phyloP scores from a whole-genome alignment of 306 rosid genomes.

The Begonia loranthoides region DNA sequence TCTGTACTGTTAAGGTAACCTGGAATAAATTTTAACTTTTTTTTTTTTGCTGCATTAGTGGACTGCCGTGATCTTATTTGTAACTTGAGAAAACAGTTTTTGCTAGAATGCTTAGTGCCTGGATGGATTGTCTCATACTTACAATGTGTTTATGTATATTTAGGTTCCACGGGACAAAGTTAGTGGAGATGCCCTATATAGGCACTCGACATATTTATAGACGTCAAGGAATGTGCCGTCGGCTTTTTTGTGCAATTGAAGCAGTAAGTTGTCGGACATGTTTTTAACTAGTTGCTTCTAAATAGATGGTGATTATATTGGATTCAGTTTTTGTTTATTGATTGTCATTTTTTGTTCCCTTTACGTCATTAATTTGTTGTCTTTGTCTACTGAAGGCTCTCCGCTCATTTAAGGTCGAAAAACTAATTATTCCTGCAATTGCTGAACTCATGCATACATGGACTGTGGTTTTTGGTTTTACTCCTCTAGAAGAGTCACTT shows the following conservation, averaged over 20 bases:
- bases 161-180: slow-evolving; percentile 93
- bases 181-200: slow-evolving; percentile 96
- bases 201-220: slow-evolving; percentile 95
- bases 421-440: slow-evolving; percentile 87
- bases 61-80: no score
- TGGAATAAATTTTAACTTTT: no score
- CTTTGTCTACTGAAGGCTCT: slow-evolving; percentile 44
- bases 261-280: slow-evolving; percentile 28
- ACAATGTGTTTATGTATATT: slow-evolving; percentile 12
- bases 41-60: no score
- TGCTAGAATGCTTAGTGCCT: slow-evolving; percentile 6
- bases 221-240: slow-evolving; percentile 98
- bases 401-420: slow-evolving; percentile 65
- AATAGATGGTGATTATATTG: not conserved
- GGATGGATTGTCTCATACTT: slow-evolving; percentile 6
- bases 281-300: no score
- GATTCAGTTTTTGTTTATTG: slow-evolving; percentile 4
- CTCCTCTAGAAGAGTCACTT: slow-evolving; percentile 53
- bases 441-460: slow-evolving; percentile 78
- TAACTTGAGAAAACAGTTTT: not conserved
- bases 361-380: slow-evolving; percentile 1
- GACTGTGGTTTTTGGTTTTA: slow-evolving; percentile 76
- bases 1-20: no score
- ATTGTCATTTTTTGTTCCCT: not conserved
- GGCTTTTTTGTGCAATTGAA: slow-evolving; percentile 84